Base-by-base conservation (phyloP, 2,329 filamentous ascomycete genomes). In the Albophoma yamanashiensis region DNA sequence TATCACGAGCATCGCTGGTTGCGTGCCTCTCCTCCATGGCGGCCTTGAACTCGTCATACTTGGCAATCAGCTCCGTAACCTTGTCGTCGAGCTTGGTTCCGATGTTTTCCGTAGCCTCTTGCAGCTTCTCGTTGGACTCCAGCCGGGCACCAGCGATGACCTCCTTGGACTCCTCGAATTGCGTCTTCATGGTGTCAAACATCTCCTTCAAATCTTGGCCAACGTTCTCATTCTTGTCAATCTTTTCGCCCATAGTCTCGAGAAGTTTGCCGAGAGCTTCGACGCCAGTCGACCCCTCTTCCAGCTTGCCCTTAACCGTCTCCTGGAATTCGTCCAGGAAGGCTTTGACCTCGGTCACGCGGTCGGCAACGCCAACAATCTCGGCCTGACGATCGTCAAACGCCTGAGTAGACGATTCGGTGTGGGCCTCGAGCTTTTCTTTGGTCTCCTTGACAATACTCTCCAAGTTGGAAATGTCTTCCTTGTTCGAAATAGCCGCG, bases 321-420 rank as follows among this genome's bases (percentile, higher is more conserved):
- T 86, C 84, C 62, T 91, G 90, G 66, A 97, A 84, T 58, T 91
- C 89, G 60, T 89, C 86, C 1, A 97, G 78, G 67, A 91, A 85
- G 0, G 77, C 75, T 76, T 91, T 93, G 68, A 96, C 86, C 66
- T 92, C 91, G 1, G 83, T 82, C 20, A 97, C 88, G 60, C 88
- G 87, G 62, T 93, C 88, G 17, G 88, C 82, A 31, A 96, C 84
- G 17, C 86, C 87, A 27, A 88, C 87, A 59, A 91, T 91, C 71
- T 97, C 93, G 53, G 88, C 83, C 68, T 93, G 91, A 34, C 91
- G 88, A 61, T 93, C 88, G 58, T 94, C 91, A 55, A 94, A 88
- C 0, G 89, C 88, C 73, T 91, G 91, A 2, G 86, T 85, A 20
- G 88, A 91, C 31, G 89, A 78, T 52, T 90, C 87, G 55, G 89